Base-by-base conservation (phyloP, 345 rosid genomes). In the Salix purpurea region DNA sequence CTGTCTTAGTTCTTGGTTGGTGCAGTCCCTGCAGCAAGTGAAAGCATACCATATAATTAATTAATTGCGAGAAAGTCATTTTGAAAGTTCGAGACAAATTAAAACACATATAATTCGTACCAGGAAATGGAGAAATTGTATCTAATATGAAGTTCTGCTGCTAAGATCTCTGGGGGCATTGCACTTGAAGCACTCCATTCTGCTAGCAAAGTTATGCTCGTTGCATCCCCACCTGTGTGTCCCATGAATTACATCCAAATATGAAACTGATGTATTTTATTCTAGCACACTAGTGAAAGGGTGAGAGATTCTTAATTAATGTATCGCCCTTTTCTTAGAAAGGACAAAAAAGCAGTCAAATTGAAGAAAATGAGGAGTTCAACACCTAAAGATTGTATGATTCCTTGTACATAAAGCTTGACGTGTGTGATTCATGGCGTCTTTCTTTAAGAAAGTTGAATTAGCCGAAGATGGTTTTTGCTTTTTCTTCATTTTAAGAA, bases 181-280 rank as follows among this genome's bases (percentile, higher is more conserved):
- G 93, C 99, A 95, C 79, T 90, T 87, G 87, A 90, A 95, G 71
- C 99, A 93, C 81, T 95, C 97, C 81, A 73, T 93, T 77, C 99
- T 85, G 85, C 93, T 95, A 13, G 99, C 99, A 67, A 95, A 95
- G 85, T 95, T 95, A 79, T 95, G 99, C 72, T 95, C 96, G 30
- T 93, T 91, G 85, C 97, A 95, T 14, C 94, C 98, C 82, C 87
- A 67, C 87, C 98, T 92, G 83, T 54, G 83, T 54, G 83, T 54
- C 40, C 16, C 46, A 48, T 69, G 12, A 69, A 64, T 28, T 65
- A 9, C 6, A 58, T 58, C 13, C 64, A 1, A 4, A n/a, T 56
- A 56, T 56, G n/a, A 56, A 56, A 58, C 62, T 32, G 3, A 32
- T 39, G 60, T n/a, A 54, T 54, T 54, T 54, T 54, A 7, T 54